These are phyloP conservation scores for Flaveria ramosissima DNA, from an alignment of 129 eudicot genomes.

Conservation along the genomic window DNA sequence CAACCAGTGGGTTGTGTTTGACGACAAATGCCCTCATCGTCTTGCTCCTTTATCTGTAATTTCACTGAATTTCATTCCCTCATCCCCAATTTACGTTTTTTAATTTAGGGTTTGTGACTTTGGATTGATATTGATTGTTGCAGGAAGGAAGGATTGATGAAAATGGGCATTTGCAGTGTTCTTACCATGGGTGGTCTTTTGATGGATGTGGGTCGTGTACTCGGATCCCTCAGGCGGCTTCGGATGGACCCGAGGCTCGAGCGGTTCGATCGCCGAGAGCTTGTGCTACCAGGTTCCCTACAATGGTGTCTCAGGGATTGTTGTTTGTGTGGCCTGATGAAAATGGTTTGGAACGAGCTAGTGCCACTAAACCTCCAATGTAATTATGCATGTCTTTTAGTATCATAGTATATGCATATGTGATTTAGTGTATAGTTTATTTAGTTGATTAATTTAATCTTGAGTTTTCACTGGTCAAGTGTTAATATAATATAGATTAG, in stretches of 20 bases:
- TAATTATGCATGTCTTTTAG: conserved; percentile 30
- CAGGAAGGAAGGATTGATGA: conserved; percentile 98
- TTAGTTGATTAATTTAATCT: conserved; percentile 16
- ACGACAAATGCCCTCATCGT: conserved; percentile 96
- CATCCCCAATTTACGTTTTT: conserved; percentile 6
- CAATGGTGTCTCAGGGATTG: conserved; percentile 96
- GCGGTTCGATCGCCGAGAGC: conserved; percentile 84
- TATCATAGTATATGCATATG: not conserved
- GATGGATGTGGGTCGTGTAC: conserved; percentile 84
- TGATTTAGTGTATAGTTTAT: not conserved
- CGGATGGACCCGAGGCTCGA: conserved; percentile 89
- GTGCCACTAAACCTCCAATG: conserved; percentile 75
- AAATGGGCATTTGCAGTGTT: conserved; percentile 91
- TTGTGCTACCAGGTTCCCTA: conserved; percentile 82
- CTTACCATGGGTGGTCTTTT: conserved; percentile 97
- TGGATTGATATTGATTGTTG: conserved; percentile 11
- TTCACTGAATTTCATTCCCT: too few relatives aligned
- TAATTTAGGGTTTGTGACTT: not conserved
- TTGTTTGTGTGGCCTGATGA: conserved; percentile 98
- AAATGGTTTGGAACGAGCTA: conserved; percentile 81
- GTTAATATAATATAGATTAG: conserved; percentile 14
- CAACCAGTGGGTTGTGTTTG: conserved; percentile 79
- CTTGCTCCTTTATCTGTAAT: conserved; percentile 91
- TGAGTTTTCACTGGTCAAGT: conserved; percentile 4
- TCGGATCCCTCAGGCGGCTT: conserved; percentile 85